Conservation (phyloP, 495 filamentous ascomycete species). For the Durotheca rogersii region DNA sequence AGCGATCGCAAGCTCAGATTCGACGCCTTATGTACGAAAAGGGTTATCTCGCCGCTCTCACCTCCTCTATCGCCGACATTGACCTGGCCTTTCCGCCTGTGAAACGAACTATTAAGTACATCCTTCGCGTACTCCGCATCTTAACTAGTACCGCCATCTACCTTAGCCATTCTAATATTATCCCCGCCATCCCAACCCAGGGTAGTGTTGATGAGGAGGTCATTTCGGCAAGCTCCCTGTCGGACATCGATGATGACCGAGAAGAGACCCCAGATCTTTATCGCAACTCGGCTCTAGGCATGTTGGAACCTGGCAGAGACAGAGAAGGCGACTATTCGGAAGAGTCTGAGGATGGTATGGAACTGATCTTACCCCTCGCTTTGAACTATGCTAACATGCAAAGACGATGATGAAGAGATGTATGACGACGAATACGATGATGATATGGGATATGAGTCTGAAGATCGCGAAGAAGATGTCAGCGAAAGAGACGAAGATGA, state of each 20-base stretch:
- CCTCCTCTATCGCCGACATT: conserved; percentile 90
- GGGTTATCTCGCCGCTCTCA: conserved; percentile 84
- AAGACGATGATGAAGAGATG: conserved; percentile 71
- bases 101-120: conserved; percentile 92
- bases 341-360: conserved; percentile 62
- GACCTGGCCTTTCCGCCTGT: conserved; percentile 93
- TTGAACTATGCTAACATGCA: conserved; percentile 31
- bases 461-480: conserved; percentile 82
- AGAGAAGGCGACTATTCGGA: conserved; percentile 71
- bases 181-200: conserved; percentile 58
- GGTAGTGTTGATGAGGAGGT: conserved; percentile 85
- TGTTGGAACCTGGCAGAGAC: conserved; percentile 77
- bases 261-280: conserved; percentile 98
- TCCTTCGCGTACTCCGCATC: conserved; percentile 81
- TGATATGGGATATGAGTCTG: conserved; percentile 83
- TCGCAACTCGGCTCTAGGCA: conserved; percentile 90
- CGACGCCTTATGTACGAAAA: conserved; percentile 98
- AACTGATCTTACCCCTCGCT: not conserved
- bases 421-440: conserved; percentile 82
- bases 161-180: conserved; percentile 78
- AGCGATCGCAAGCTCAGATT: conserved; percentile 67
- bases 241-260: conserved; percentile 80
- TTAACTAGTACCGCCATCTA: conserved; percentile 84
- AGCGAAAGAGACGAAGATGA: conserved; percentile 85
- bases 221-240: conserved; percentile 83